Percentiles rank a stretch among this genome's conserved stretches.
Conservation (phyloP, 1,284 basidiomycete species). For the Pyrrhoderma noxium region DNA sequence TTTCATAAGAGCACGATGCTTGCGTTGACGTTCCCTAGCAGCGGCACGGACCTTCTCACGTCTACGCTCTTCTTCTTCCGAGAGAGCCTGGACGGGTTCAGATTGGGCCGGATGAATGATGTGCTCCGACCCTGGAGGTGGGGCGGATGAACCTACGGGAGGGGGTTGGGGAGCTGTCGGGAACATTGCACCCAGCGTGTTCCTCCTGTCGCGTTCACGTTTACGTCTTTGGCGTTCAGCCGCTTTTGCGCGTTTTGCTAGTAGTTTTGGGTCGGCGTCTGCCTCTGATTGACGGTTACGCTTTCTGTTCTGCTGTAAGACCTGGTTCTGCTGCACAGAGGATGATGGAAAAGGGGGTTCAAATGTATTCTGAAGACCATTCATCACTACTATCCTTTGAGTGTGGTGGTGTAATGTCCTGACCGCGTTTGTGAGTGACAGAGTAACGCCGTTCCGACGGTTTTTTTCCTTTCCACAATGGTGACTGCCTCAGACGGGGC, state of each 20-base stretch:
- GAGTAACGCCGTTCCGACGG: background rate
- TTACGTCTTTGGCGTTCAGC: constrained; percentile 73
- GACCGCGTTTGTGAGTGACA: background rate
- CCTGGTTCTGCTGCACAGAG: background rate
- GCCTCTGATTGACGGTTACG: constrained; percentile 7
- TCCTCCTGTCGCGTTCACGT: constrained; percentile 55
- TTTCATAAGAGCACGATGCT: constrained; percentile 69
- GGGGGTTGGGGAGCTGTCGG: constrained; percentile 3
- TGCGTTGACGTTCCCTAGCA: constrained; percentile 69
- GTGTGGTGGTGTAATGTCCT: background rate
- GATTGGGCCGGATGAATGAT: constrained; percentile 1
- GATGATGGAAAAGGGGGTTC: constrained; percentile 8
- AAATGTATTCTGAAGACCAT: background rate
- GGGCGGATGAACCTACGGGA: constrained; percentile 3
- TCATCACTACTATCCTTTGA: too few relatives aligned
- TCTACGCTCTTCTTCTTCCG: constrained; percentile 49
- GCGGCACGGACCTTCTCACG: constrained; percentile 63
- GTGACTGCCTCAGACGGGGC: constrained; percentile 6
- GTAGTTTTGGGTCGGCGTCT: constrained; percentile 13
- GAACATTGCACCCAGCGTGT: constrained; percentile 26
- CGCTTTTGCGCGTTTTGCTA: constrained; percentile 67
- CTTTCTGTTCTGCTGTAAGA: constrained; percentile 2
- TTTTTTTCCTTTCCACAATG: background rate
- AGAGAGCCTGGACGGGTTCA: background rate
- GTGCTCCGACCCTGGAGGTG: constrained; percentile 4